Conservation (phyloP, 805 yeast genomes). For the Wickerhamomyces canadensis region DNA sequence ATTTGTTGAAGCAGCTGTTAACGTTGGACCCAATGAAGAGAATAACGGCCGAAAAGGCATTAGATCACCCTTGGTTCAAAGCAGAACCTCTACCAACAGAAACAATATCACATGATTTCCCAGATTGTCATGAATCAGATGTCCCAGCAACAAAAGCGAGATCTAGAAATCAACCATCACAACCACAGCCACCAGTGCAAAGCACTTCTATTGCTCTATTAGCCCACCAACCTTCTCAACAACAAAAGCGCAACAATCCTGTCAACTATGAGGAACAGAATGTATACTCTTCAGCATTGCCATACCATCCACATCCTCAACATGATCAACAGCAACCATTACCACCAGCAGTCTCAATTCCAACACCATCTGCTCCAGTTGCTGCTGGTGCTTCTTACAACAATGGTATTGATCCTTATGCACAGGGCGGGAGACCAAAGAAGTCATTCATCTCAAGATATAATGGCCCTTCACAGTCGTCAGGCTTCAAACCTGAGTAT, state of each 20-base stretch:
- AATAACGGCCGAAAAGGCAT: constrained; percentile 74
- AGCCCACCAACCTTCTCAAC: background rate
- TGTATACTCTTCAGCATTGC: no score
- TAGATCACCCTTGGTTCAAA: constrained; percentile 63
- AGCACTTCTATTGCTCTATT: background rate
- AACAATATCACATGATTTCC: constrained; percentile 47
- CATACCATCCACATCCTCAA: background rate
- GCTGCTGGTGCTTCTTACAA: no score
- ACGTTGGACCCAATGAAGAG: constrained; percentile 67
- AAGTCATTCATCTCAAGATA: no score
- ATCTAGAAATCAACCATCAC: background rate
- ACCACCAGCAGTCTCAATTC: no score
- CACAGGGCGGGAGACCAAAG: no score
- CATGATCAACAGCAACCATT: no score
- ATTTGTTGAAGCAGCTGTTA: constrained; percentile 56
- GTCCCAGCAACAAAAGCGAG: constrained; percentile 12
- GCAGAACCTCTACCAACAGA: constrained; percentile 60
- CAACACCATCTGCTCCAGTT: no score
- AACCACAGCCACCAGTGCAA: no score
- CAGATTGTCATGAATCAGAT: constrained; percentile 88
- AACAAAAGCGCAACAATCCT: no score
- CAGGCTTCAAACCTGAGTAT: no score
- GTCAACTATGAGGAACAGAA: no score
- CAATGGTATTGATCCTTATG: background rate
- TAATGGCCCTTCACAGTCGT: no score